Conservation (phyloP, 2,329 filamentous ascomycete genomes). For the Colletotrichum sp. region DNA sequence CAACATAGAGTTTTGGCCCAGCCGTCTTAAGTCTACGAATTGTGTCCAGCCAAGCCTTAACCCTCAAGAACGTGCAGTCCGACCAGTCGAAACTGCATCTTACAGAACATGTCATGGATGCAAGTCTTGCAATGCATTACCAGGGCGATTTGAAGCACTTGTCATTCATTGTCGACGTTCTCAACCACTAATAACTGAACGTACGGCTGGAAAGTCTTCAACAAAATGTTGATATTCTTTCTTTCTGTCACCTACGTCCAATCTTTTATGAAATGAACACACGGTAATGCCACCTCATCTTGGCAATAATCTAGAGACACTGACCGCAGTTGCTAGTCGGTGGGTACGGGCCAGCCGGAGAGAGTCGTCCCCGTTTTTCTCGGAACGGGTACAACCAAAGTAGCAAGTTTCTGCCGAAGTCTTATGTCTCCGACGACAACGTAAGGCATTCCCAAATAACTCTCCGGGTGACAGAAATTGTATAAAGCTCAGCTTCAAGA, state of each 20-base stretch:
- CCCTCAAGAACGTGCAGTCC: neutral
- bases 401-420: neutral
- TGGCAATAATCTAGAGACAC: neutral
- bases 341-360: rapidly evolving
- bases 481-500: neutral
- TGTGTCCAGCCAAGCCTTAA: neutral
- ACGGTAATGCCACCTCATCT: rapidly evolving
- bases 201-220: neutral
- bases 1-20: neutral
- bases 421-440: neutral
- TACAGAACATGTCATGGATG: neutral
- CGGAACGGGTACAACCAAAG: rapidly evolving
- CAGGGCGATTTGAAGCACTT: neutral
- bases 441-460: rapidly evolving
- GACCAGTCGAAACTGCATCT: neutral
- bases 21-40: neutral
- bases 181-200: neutral
- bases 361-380: neutral
- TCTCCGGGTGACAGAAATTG: rapidly evolving
- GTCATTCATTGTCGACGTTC: no score
- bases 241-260: rapidly evolving
- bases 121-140: rapidly evolving
- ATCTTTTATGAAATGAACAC: rapidly evolving
- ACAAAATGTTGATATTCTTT: rapidly evolving
- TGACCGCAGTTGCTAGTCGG: neutral